Evolutionary conservation across 371 early-diverging fungal species (phyloP), one percentile per base, ranked within the genome.

Genomic region (Phascolomyces articulosus): DNA sequence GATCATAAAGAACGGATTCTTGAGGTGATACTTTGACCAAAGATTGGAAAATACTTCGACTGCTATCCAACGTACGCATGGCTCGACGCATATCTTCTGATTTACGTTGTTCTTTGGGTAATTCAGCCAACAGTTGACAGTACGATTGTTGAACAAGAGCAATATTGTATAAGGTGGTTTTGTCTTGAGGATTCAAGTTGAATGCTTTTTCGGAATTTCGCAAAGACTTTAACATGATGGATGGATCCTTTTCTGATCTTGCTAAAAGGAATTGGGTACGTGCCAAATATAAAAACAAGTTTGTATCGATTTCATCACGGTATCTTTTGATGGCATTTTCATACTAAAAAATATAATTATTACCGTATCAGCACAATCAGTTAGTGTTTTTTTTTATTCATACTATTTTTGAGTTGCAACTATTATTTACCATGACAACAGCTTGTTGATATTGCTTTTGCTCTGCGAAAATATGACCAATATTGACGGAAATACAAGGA

Each of bases 111-210:
- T 72, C 71, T 3, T 24, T 34, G 0, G 90, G 71, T 40, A 85
- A 84, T 31, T 94, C 95, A 21, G 90, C 84, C 29, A 95, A 82
- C 18, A 94, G 75, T 63, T 92, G 92, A 4, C 93, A 94, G 54
- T 88, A 90, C 8, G 91, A 86, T 69, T 96, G 96, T 72, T 93
- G 91, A 26, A 92, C 87, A 11, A 97, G 73, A 0, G 95, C 95
- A 61, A 93, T 72, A 66, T 97, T 88, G 64, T 88, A 94, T 7
- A 84, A 70, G 0, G 90, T 75, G 0, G 91, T 74, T 60, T 86
- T 80, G 70, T 94, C 91, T 18, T 77, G 78, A 0, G 91, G 92
- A 23, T 74, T 62, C 21, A 88, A 60, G 16, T 79, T 67, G 55
- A 75, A 72, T 11, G 88, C 89, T 49, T 76, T 74, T 70, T 90